Percentiles rank a stretch among this genome's conserved stretches.
Conservation (phyloP, 2,329 filamentous ascomycete genomes). For the Tolypocladium album region DNA sequence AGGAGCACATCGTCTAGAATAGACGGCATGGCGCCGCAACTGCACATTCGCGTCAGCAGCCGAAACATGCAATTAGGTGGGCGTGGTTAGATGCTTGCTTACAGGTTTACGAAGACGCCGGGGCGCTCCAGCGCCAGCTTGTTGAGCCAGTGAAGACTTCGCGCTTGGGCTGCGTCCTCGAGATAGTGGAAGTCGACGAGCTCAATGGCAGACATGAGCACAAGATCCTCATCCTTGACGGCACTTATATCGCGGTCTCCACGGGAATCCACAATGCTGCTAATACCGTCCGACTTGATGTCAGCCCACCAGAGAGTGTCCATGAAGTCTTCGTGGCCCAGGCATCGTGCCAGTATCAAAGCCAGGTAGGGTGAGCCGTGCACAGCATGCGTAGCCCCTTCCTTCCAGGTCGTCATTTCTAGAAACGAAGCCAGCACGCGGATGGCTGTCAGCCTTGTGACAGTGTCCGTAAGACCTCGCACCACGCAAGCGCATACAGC, state of each 20-base stretch:
- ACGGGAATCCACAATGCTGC: conserved; percentile 11
- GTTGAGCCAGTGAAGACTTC: conserved; percentile 49
- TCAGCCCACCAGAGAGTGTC: conserved; percentile 52
- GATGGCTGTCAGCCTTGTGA: conserved; percentile 47
- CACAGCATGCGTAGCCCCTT: conserved; percentile 7
- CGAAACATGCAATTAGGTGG: neutral
- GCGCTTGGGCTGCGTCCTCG: conserved; percentile 50
- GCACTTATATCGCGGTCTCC: conserved; percentile 23
- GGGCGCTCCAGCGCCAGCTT: conserved; percentile 43
- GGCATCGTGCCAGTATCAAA: conserved; percentile 46
- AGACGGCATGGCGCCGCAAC: conserved; percentile 43
- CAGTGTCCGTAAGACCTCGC: conserved; percentile 51
- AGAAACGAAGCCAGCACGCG: conserved; percentile 53
- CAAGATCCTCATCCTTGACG: conserved; percentile 49
- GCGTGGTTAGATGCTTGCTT: conserved; percentile 17
- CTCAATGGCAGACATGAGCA: conserved; percentile 52
- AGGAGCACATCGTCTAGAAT: conserved; percentile 51
- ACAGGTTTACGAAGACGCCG: conserved; percentile 48
- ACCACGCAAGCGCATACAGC: conserved; percentile 55
- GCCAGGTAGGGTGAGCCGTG: conserved; percentile 46
- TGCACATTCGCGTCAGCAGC: conserved; percentile 14
- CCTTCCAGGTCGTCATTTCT: conserved; percentile 19
- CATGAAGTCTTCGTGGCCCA: conserved; percentile 47
- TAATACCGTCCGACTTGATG: conserved; percentile 30
- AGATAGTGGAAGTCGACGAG: conserved; percentile 56